phyloP scores from a whole-genome alignment of 352 stramenopile species.

The Stephanocyclus meneghinianus region DNA sequence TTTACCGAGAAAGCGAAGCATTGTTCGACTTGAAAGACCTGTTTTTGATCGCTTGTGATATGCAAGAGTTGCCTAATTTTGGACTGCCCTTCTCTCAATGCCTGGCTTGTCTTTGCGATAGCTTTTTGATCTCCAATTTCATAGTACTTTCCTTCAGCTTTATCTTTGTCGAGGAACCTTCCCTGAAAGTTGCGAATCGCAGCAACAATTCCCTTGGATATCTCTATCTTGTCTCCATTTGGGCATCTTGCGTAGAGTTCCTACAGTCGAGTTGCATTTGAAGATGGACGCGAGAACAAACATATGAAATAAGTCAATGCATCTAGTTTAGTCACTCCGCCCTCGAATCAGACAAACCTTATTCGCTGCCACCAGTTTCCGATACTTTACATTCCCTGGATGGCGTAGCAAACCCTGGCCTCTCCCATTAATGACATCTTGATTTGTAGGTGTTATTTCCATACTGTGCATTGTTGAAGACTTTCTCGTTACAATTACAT shows the following conservation, averaged over 20 bases:
- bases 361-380: constrained; percentile 18
- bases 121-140: constrained; percentile 61
- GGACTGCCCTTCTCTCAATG: constrained; percentile 52
- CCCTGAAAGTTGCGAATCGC: constrained; percentile 19
- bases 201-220: constrained; percentile 29
- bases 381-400: constrained; percentile 28
- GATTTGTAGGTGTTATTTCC: constrained; percentile 1
- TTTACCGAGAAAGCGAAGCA: constrained; percentile 3
- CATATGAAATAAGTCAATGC: background rate
- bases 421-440: constrained; percentile 25
- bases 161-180: constrained; percentile 23
- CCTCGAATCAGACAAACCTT: constrained; percentile 16
- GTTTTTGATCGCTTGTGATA: background rate
- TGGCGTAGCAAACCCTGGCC: constrained; percentile 18
- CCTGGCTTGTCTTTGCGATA: constrained; percentile 63
- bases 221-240: constrained; percentile 13
- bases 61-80: constrained; percentile 13
- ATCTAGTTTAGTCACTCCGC: background rate
- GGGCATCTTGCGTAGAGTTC: constrained; percentile 25
- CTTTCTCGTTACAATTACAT: background rate
- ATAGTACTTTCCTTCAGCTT: constrained; percentile 13
- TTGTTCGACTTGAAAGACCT: background rate
- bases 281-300: background rate
- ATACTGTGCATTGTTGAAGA: background rate
- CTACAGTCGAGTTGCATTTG: background rate